phyloP scores from a whole-genome alignment of 129 eudicot genomes.

The Helianthus annuus region DNA sequence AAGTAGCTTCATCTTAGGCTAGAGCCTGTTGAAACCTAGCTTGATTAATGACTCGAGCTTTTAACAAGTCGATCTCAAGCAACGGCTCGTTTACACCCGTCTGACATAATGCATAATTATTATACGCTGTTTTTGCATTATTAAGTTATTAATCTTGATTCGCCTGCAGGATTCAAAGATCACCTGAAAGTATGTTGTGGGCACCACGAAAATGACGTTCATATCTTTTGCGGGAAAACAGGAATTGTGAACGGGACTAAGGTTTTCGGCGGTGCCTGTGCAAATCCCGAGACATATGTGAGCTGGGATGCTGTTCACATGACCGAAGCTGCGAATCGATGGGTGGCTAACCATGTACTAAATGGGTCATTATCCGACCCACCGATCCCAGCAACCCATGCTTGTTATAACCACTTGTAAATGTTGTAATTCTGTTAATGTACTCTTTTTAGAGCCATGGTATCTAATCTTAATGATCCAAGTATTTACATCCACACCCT shows the following conservation, averaged over 20 bases:
- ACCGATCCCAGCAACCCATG: slow-evolving; percentile 8
- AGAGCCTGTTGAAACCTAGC: too few species aligned
- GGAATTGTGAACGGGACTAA: slow-evolving; percentile 47
- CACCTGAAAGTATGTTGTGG: slow-evolving; percentile 66
- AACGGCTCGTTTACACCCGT: too few species aligned
- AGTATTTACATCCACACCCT: too few species aligned
- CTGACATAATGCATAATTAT: too few species aligned
- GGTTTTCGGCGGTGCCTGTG: slow-evolving; percentile 48
- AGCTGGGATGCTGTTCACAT: slow-evolving; percentile 73
- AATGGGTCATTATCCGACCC: not conserved
- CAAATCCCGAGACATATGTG: slow-evolving; percentile 37
- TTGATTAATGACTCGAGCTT: too few species aligned
- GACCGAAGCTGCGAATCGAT: slow-evolving; percentile 64
- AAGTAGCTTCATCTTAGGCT: too few species aligned
- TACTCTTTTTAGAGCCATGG: not conserved
- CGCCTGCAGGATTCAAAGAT: slow-evolving; percentile 57
- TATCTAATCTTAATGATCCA: not conserved
- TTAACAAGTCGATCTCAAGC: too few species aligned
- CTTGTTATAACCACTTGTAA: slow-evolving; percentile 1
- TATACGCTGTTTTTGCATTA: not conserved
- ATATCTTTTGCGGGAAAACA: slow-evolving; percentile 51
- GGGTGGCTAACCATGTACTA: slow-evolving; percentile 50
- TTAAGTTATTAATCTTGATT: not conserved
- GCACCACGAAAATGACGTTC: slow-evolving; percentile 30
- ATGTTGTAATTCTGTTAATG: not conserved